Evolutionary conservation across 768 basidiomycete species (phyloP), one percentile per base, ranked within the genome.

Genomic region (Leccinum incarnatum): DNA sequence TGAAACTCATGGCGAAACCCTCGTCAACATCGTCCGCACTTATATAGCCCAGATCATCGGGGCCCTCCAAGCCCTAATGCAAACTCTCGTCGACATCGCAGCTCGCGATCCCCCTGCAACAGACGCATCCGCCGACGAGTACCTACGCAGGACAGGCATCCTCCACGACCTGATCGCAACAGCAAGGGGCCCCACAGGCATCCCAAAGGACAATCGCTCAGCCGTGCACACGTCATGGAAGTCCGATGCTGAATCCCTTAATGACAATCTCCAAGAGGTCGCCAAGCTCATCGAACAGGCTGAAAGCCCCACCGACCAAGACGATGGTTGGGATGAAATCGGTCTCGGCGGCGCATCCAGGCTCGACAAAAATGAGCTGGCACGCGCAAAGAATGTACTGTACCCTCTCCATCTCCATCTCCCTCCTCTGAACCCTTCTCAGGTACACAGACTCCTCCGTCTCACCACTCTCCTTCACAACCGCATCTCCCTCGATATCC

Each of bases 301-400:
- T 3, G 67, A 64, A 14, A 70, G 73, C 47, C 17, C 54, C 1
- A 52, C 23, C 21, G 49, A 57, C 3, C 4, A 52, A 8, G 78
- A 80, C 56, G 82, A 84, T 66, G 87, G 85, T 4, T 88, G 86
- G 87, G 82, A 82, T 56, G 88, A 89, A 63, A 74, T 90, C 11
- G 73, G 69, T 0, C 61, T 74, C 17, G 85, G 80, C 0, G 77
- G 72, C n/a, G 70, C 81, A 5, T 73, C 67, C n/a, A 77, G 72
- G 45, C 72, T 89, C 71, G 74, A 77, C 36, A 61, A 68, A 2
- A 69, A 68, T 30, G 89, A 91, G 66, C 67, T 83, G n/a, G 76
- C 77, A 25, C 79, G 84, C 47, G 74, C 84, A 15, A 83, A 83
- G 66, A 84, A 83, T 78, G 89, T 88, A 53, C 9, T 17, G 69